Base-by-base conservation (phyloP, 768 basidiomycete species). In the Collybia sordida region DNA sequence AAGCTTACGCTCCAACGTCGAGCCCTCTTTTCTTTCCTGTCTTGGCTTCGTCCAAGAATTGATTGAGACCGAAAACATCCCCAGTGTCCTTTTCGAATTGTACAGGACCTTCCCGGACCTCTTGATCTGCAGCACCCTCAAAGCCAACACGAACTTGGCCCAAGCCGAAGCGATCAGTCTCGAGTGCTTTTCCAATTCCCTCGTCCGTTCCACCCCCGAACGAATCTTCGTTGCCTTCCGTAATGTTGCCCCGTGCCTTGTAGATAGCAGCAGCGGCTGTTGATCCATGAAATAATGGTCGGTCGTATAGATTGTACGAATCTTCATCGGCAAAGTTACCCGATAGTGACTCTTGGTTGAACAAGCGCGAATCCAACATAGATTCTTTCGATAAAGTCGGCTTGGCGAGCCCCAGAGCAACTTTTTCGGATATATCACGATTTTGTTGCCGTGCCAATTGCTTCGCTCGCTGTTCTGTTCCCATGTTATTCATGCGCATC, bases 401-500 rank as follows among this genome's bases (percentile, higher is more conserved):
- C 68, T 98, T 99, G 25, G 97, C 97, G 42, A 99, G 83, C 34
- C 97, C 97, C 25, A 99, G 83, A 3, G 97, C 97, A 45, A 99
- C 86, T 78, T 99, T 98, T 72, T 99, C 97, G 2, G 97, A 99
- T 41, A 99, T 98, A 68, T 98, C 97, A 61, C 97, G 92, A 66
- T 98, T 96, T 71, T 97, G 94, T 58, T 98, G 93, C 47, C 90
- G 85, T 18, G 96, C 94, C 52, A 98, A 75, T 80, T 91, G 85
- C 75, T 97, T 98, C 34, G 97, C 94, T 14, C 97, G 81, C 63
- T 94, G 92, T 69, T 98, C 97, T 23, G 88, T 82, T 21, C 97
- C 97, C 97, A 99, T 99, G 63, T 98, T 97, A 69, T 81, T 93
- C 94, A 98, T 96, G 52, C 97, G 79, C 90, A 99, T 83, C 70